phyloP scores from a whole-genome alignment of 2,329 filamentous ascomycete genomes.

The Fusarium lateritium region DNA sequence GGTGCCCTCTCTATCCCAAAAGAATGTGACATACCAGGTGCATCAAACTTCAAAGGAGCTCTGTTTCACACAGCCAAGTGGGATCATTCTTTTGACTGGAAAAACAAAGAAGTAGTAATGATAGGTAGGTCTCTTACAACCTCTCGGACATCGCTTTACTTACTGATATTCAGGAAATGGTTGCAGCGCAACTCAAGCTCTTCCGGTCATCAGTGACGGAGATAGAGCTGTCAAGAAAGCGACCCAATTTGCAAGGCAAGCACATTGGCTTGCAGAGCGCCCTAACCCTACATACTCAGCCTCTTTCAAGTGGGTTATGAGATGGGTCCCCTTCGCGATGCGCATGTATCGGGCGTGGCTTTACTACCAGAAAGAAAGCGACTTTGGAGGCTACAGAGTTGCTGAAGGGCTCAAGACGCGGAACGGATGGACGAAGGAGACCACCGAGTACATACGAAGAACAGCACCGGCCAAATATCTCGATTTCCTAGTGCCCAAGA shows the following conservation, averaged over 20 bases:
- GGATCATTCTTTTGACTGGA: conserved; percentile 49
- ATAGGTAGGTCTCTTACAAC: conserved; percentile 25
- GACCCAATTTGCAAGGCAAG: conserved; percentile 65
- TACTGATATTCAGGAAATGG: conserved; percentile 39
- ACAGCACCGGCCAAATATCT: conserved; percentile 49
- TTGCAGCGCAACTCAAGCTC: conserved; percentile 48
- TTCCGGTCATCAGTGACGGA: conserved; percentile 44
- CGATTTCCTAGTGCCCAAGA: conserved; percentile 51
- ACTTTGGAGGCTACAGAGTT: conserved; percentile 45
- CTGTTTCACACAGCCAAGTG: conserved; percentile 48
- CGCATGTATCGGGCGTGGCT: conserved; percentile 38
- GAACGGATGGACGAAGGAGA: conserved; percentile 27
- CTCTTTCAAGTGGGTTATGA: conserved; percentile 46
- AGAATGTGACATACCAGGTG: conserved; percentile 42
- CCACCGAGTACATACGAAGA: conserved; percentile 48
- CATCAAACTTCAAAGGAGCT: conserved; percentile 33
- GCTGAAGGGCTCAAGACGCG: conserved; percentile 32
- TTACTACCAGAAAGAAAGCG: conserved; percentile 42
- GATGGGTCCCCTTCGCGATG: conserved; percentile 44
- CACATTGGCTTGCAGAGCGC: conserved; percentile 60
- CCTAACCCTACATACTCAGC: conserved; percentile 43
- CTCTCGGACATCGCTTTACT: fast-evolving
- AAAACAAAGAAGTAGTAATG: conserved; percentile 42
- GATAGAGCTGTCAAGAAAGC: conserved; percentile 54
- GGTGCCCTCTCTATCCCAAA: conserved; percentile 44